Evolutionary conservation across 805 yeast species (phyloP).

Genomic region (Nakazawaea ambrosiae): DNA sequence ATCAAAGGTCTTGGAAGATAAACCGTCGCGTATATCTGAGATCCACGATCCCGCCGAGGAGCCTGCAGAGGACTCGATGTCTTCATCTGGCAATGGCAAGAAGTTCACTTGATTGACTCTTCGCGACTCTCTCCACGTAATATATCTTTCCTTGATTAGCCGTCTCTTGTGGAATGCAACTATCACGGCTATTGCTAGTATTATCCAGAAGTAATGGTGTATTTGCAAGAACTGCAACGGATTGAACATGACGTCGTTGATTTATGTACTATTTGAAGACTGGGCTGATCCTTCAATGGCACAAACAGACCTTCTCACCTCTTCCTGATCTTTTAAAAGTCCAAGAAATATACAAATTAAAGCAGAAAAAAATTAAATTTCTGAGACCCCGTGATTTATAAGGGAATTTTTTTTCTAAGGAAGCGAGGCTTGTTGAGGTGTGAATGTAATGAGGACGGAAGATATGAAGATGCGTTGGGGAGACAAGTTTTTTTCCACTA

Average conservation of each 20-base stretch:
- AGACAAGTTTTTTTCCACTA: no score
- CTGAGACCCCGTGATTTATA: no score
- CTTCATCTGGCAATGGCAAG: conserved; percentile 10
- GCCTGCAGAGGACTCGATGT: conserved; percentile 5
- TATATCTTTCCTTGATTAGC: neutral
- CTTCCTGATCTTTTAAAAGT: no score
- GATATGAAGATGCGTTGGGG: no score
- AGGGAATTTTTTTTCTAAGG: no score
- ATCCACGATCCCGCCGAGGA: conserved; percentile 17
- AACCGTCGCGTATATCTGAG: conserved; percentile 50
- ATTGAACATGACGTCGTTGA: conserved; percentile 1
- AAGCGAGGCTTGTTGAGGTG: no score
- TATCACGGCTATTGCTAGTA: neutral
- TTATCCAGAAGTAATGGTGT: neutral
- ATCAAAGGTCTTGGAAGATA: conserved; percentile 54
- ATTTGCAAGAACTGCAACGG: conserved; percentile 1
- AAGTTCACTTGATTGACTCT: conserved; percentile 1
- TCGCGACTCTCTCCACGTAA: neutral
- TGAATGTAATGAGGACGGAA: no score
- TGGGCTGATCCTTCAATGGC: no score
- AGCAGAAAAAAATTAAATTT: no score
- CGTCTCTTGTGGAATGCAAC: conserved; percentile 5
- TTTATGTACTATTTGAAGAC: no score
- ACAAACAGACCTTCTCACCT: no score
- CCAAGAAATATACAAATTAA: no score